Evolutionary conservation across 2,329 filamentous ascomycete species (phyloP), one percentile per base, ranked within the genome.

Genomic region (Alternaria triticimaculans): DNA sequence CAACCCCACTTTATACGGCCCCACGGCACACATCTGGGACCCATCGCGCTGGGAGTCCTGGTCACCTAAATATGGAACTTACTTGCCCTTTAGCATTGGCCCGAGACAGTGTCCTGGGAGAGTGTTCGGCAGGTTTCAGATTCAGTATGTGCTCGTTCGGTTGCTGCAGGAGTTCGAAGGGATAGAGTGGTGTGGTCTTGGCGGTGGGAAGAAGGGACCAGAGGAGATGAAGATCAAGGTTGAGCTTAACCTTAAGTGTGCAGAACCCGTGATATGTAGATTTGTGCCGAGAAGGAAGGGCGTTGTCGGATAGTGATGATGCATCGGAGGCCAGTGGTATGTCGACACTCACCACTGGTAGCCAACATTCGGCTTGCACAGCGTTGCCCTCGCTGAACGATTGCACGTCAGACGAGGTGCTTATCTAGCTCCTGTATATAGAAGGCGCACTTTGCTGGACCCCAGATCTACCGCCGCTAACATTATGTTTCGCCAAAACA

Each of bases 161-260:
- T 30, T 59, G n/a, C 44, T 58, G 6, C 60, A 63, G 8, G 60
- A 63, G 50, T 63, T 63, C 23, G 60, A 63, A 33, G 44, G 49
- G 6, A 45, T 63, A 7, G 51, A 55, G 53, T 62, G 53, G 59
- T 62, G 59, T 62, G 59, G 59, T 12, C 59, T 62, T 58, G 21
- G 25, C 18, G 33, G 54, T 25, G 46, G 33, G 18, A 54, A 51
- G 30, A 25, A 57, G 15, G 46, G 46, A 14, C 37, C 33, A 33
- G 33, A 62, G n/a, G 59, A 51, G 12, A 62, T 62, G 59, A 62
- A 62, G 53, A 62, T 62, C 18, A 62, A 62, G 46, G 59, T 62
- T 18, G 59, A 62, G 37, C 54, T 62, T 3, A 62, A 62, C 6
- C 59, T 62, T 3, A 62, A 62, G 53, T 56, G 53, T 9, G 59